Percentiles rank a stretch among this genome's conserved stretches.
These are phyloP conservation scores for Vinca major DNA, from an alignment of 305 asterid species.

Conservation along the genomic window DNA sequence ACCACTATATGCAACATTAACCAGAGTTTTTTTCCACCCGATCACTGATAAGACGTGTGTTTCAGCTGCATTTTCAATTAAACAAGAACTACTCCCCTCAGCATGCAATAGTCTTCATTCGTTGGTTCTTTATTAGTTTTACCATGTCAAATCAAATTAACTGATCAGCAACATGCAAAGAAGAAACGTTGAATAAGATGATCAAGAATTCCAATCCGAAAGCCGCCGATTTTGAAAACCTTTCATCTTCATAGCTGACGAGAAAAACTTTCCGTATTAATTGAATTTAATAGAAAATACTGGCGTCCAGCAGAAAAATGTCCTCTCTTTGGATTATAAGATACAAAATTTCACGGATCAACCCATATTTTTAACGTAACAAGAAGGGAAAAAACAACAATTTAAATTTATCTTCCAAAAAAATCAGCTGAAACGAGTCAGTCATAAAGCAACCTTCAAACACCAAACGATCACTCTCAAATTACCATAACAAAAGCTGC, in stretches of 20 bases:
- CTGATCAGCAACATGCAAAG: background rate
- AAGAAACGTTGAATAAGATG: background rate
- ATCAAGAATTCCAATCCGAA: background rate
- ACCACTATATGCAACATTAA: background rate
- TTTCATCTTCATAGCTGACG: background rate
- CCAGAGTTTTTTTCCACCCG: too few relatives aligned
- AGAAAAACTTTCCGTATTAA: background rate
- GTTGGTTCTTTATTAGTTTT: constrained; percentile 3
- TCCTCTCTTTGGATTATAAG: background rate
- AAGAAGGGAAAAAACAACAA: background rate
- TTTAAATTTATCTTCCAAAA: background rate
- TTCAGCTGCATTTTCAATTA: too few relatives aligned
- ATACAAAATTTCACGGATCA: constrained; percentile 8
- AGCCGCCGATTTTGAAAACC: constrained; percentile 5
- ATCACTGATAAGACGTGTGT: too few relatives aligned
- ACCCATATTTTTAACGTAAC: background rate
- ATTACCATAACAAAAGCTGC: background rate
- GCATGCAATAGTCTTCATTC: background rate
- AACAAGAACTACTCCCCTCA: background rate
- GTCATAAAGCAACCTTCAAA: background rate
- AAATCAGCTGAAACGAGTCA: constrained; percentile 5
- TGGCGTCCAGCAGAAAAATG: background rate
- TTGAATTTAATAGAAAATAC: background rate
- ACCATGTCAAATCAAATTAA: background rate
- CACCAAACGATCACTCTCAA: background rate